These are phyloP conservation scores for Exophiala spinifera DNA, from an alignment of 2,329 filamentous ascomycete genomes.

Conservation along the genomic window DNA sequence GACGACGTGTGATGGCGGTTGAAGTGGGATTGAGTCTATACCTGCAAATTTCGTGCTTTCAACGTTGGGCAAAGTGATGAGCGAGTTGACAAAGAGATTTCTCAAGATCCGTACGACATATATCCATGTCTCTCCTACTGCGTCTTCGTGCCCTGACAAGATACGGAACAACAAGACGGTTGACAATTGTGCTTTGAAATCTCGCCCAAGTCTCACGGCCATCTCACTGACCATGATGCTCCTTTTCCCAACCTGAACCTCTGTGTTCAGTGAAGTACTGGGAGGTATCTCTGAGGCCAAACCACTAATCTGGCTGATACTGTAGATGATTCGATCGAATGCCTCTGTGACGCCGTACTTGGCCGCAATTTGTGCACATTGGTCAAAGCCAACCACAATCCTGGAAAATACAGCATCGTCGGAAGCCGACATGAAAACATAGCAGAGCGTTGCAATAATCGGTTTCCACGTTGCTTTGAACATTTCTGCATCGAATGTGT, in stretches of 20 bases:
- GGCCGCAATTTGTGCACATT: slow-evolving; percentile 88
- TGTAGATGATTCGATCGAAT: slow-evolving; percentile 88
- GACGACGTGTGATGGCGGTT: slow-evolving; percentile 87
- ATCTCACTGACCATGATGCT: slow-evolving; percentile 98
- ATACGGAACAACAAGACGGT: slow-evolving; percentile 95
- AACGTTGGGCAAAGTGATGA: slow-evolving; percentile 68
- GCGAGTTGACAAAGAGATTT: slow-evolving; percentile 92
- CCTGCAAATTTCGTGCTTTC: slow-evolving; percentile 38
- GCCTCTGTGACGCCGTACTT: slow-evolving; percentile 80
- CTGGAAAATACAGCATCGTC: slow-evolving; percentile 94
- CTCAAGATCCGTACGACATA: slow-evolving; percentile 88
- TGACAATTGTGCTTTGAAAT: slow-evolving; percentile 89
- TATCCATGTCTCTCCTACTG: slow-evolving; percentile 58
- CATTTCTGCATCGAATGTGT: slow-evolving; percentile 96
- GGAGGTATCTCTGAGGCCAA: slow-evolving; percentile 71
- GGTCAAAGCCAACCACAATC: slow-evolving; percentile 90
- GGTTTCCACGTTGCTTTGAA: slow-evolving; percentile 95
- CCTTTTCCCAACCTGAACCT: slow-evolving; percentile 80
- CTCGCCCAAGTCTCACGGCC: slow-evolving; percentile 89
- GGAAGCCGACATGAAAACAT: slow-evolving; percentile 98
- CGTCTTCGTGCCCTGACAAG: slow-evolving; percentile 75
- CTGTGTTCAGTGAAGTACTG: slow-evolving; percentile 87
- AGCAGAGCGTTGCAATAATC: slow-evolving; percentile 89
- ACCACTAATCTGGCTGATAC: slow-evolving; percentile 85
- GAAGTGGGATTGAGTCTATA: slow-evolving; percentile 79